Percentiles rank a stretch among this genome's conserved stretches.
Evolutionary conservation across 345 rosid species (phyloP).

Genomic region (Gossypium stocksii): DNA sequence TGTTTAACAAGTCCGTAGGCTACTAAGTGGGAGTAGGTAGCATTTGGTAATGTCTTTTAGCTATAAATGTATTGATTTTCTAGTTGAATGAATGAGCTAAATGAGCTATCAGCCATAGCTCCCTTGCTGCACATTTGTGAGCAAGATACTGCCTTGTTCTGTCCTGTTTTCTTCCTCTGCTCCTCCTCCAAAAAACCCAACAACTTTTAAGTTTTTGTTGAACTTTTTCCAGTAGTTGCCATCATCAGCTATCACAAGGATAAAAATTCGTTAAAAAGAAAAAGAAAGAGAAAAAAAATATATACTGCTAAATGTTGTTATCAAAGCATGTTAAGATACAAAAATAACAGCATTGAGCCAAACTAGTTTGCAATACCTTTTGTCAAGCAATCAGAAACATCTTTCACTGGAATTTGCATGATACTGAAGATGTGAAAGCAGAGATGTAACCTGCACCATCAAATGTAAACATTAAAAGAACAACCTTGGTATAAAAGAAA

Average conservation of each 20-base stretch:
- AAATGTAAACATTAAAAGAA: conserved; percentile 12
- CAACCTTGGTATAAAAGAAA: neutral
- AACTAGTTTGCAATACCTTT: conserved; percentile 39
- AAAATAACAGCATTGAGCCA: neutral
- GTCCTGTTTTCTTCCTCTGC: too few species aligned
- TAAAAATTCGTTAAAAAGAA: neutral
- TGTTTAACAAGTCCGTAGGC: too few species aligned
- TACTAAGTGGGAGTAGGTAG: too few species aligned
- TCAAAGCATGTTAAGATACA: neutral
- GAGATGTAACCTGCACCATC: conserved; percentile 45
- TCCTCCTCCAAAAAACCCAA: too few species aligned
- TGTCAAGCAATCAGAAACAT: conserved; percentile 45
- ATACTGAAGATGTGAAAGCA: conserved; percentile 55
- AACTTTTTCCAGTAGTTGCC: neutral
- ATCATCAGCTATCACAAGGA: neutral
- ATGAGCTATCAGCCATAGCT: too few species aligned
- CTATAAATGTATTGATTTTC: too few species aligned
- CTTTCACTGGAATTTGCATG: conserved; percentile 52
- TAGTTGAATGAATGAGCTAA: too few species aligned
- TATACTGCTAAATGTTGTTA: neutral
- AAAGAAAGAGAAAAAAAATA: neutral
- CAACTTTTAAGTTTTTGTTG: neutral
- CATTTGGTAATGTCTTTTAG: too few species aligned
- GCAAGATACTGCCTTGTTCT: too few species aligned
- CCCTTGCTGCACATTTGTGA: too few species aligned